Base-by-base conservation (phyloP, 1,284 basidiomycete genomes). In the Malassezia brasiliensis region DNA sequence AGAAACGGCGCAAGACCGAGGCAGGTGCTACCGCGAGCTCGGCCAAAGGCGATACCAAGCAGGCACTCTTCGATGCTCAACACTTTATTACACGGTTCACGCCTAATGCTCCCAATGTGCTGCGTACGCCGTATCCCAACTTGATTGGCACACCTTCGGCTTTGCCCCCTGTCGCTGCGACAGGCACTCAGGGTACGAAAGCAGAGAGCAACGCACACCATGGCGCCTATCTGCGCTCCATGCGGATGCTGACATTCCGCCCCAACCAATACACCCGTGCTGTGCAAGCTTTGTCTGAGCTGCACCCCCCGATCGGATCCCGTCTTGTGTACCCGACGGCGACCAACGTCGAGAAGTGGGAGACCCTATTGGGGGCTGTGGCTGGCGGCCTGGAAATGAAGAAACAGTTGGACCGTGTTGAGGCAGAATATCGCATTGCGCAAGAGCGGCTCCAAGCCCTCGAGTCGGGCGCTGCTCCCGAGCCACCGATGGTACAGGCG, bases 291-390 rank as follows among this genome's bases (percentile, higher is more conserved):
- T 56, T 74, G 3, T 58, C 64, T 5, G 69, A 71, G 47, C 53
- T 64, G 7, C 47, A 62, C 19, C 69, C 70, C 9, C 61, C 67
- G 22, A 57, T 73, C 20, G 65, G 64, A 1, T 56, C 66, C 1
- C 51, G 68, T 5, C 56, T 74, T 9, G 64, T 70, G 35, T 75
- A 69, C 59, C 70, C 73, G 2, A 75, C 72, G 2, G 56, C 58
- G 25, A 55, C 53, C 34, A 75, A 75, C 31, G 61, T 67, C 12
- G 72, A 74, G 40, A 71, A 68, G 50, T 75, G 72, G 72, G 73
- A 75, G 48, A 69, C 68, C 14, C 60, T 75, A 10, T 46, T 74
- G 8, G 73, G 72, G 10, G 73, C 73, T 5, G 67, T 73, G 8
- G 69, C 70, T 30, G 65, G 65, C 25, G 56, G 65, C 7, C 54